Conservation (phyloP, 2,329 filamentous ascomycete genomes). For the Xylaria sp. region DNA sequence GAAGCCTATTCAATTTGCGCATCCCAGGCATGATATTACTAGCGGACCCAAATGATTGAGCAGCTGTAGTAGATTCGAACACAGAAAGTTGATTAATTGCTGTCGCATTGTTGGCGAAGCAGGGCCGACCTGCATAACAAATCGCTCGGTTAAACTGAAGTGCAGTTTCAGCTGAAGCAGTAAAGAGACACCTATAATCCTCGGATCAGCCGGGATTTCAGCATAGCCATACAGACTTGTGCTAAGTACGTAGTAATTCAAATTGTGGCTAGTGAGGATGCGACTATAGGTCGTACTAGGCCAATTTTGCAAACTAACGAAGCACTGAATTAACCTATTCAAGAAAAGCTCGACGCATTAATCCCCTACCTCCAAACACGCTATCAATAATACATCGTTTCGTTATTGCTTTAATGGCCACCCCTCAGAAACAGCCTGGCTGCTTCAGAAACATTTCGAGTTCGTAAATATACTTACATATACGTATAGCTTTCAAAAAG, state of each 20-base stretch:
- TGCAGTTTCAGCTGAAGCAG: background rate
- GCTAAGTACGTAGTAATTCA: background rate
- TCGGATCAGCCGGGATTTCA: background rate
- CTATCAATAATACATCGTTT: too few relatives aligned
- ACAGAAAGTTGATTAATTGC: background rate
- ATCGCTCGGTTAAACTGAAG: background rate
- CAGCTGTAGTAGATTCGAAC: background rate
- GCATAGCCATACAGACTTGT: background rate
- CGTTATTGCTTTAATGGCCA: background rate
- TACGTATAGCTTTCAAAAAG: background rate
- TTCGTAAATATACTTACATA: background rate
- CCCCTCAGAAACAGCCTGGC: background rate
- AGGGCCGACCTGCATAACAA: background rate
- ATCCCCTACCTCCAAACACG: background rate
- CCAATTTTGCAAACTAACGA: background rate
- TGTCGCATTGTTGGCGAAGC: background rate
- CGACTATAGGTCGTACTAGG: background rate
- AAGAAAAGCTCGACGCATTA: background rate
- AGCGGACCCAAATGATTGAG: background rate
- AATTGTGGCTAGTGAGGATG: background rate
- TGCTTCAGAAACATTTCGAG: background rate
- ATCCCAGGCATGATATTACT: background rate
- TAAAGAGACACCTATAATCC: background rate
- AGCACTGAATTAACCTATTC: background rate
- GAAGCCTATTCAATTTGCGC: conserved; percentile 1